Evolutionary conservation across 106 monocot genomes (phyloP).

Genomic region (Dioscorea alata): DNA sequence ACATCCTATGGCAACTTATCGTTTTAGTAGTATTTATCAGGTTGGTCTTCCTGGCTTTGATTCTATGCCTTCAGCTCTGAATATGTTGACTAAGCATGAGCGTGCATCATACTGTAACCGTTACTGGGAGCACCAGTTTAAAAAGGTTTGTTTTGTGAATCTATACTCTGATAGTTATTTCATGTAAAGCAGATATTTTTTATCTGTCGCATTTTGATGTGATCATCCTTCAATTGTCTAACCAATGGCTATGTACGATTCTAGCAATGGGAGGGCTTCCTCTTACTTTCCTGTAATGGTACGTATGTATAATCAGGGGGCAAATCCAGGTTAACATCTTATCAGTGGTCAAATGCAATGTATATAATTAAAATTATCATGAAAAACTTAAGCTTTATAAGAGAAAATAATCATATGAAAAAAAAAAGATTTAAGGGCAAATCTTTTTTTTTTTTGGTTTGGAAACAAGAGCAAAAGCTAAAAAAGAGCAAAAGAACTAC

Average conservation of each 20-base stretch:
- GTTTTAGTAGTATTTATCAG: slow-evolving; percentile 35
- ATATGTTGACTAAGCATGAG: slow-evolving; percentile 87
- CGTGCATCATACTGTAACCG: slow-evolving; percentile 95
- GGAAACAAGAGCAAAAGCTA: too few relatives aligned
- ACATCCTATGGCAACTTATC: neutral
- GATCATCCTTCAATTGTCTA: neutral
- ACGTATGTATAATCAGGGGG: too few relatives aligned
- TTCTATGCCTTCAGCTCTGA: slow-evolving; percentile 97
- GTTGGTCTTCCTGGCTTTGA: slow-evolving; percentile 99
- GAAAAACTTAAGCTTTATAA: too few relatives aligned
- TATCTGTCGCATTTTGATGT: neutral
- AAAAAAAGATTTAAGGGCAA: too few relatives aligned
- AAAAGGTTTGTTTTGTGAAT: slow-evolving; percentile 51
- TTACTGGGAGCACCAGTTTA: slow-evolving; percentile 98
- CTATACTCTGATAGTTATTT: neutral
- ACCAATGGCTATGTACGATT: neutral
- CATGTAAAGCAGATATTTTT: too few relatives aligned
- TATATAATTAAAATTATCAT: too few relatives aligned
- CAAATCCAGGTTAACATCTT: too few relatives aligned
- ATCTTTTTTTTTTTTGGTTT: too few relatives aligned
- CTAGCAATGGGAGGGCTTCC: neutral
- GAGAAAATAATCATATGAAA: too few relatives aligned
- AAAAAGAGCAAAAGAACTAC: too few relatives aligned
- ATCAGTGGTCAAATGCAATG: too few relatives aligned
- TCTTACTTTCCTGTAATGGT: neutral